Percentiles rank a stretch among this genome's conserved stretches.
Evolutionary conservation across 1,284 basidiomycete species (phyloP).

Genomic region (Sporisorium sorghi): DNA sequence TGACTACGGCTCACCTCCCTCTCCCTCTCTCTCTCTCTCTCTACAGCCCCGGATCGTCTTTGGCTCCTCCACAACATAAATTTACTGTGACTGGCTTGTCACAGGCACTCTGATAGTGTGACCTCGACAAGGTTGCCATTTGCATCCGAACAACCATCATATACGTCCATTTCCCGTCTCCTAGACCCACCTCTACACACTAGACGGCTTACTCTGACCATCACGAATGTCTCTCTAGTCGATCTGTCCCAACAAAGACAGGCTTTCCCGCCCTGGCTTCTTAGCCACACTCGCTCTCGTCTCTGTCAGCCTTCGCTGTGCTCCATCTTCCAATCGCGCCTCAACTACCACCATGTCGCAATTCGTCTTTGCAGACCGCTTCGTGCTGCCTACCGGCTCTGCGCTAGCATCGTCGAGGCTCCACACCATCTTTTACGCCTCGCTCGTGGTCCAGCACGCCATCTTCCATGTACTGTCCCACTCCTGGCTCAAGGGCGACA

Average conservation of each 20-base stretch:
- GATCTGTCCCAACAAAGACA: not conserved
- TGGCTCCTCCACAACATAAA: not conserved
- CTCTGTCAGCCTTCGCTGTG: not conserved
- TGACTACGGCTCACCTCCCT: not conserved
- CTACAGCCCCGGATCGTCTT: not conserved
- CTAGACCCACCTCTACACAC: slow-evolving; percentile 1
- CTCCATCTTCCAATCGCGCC: not conserved
- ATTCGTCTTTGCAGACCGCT: slow-evolving; percentile 48
- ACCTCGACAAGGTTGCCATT: not conserved
- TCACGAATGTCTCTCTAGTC: slow-evolving; percentile 3
- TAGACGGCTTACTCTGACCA: not conserved
- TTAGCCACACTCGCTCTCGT: not conserved
- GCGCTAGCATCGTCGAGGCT: slow-evolving; percentile 33
- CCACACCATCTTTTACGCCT: slow-evolving; percentile 49
- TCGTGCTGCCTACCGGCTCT: slow-evolving; percentile 35
- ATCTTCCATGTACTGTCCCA: slow-evolving; percentile 59
- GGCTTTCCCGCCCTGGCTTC: not conserved
- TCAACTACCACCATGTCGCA: slow-evolving; percentile 27
- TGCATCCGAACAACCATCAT: not conserved
- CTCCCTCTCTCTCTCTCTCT: not conserved
- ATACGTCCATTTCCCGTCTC: not conserved
- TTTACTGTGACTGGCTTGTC: not conserved
- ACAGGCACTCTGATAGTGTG: not conserved
- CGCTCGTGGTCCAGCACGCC: slow-evolving; percentile 57
- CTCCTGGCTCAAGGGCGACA: slow-evolving; percentile 51